phyloP scores from a whole-genome alignment of 2,329 filamentous ascomycete genomes.

The Trichoderma koningii region DNA sequence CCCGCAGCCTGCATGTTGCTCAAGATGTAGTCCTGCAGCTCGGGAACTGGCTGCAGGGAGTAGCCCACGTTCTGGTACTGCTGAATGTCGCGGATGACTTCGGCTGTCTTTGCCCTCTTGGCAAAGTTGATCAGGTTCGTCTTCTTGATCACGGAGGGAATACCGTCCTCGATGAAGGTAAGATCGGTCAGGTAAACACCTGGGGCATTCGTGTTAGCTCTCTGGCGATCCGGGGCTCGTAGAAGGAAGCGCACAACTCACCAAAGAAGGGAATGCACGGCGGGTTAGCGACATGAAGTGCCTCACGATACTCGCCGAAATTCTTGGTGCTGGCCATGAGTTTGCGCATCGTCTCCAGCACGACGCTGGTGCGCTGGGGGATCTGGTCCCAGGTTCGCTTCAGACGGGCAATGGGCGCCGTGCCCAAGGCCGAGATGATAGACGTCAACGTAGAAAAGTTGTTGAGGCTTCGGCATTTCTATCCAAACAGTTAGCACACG shows the following conservation, averaged over 20 bases:
- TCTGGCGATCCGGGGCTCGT: too few species aligned
- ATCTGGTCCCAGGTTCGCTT: constrained; percentile 94
- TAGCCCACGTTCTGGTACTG: constrained; percentile 99
- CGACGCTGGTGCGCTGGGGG: constrained; percentile 76
- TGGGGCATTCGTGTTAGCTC: constrained; percentile 39
- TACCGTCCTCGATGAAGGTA: constrained; percentile 98
- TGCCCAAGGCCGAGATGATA: constrained; percentile 93
- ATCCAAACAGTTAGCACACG: constrained; percentile 28
- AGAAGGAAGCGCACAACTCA: constrained; percentile 42
- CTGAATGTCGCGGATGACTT: constrained; percentile 97
- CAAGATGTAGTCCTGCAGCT: constrained; percentile 94
- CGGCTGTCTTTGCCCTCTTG: constrained; percentile 95
- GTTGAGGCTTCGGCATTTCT: constrained; percentile 93
- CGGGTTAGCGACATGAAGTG: constrained; percentile 87
- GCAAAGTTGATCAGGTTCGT: constrained; percentile 98
- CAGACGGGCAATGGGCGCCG: constrained; percentile 90
- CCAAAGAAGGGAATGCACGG: constrained; percentile 98
- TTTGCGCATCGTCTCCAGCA: constrained; percentile 86
- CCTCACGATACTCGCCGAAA: constrained; percentile 94
- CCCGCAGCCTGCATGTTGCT: constrained; percentile 94
- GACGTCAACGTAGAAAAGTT: constrained; percentile 98
- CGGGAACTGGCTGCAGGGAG: constrained; percentile 80
- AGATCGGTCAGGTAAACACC: constrained; percentile 96
- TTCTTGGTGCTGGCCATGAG: constrained; percentile 98
- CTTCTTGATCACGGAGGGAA: constrained; percentile 93